Evolutionary conservation across 1,284 basidiomycete genomes (phyloP).

Genomic region (Coniophora puteana): DNA sequence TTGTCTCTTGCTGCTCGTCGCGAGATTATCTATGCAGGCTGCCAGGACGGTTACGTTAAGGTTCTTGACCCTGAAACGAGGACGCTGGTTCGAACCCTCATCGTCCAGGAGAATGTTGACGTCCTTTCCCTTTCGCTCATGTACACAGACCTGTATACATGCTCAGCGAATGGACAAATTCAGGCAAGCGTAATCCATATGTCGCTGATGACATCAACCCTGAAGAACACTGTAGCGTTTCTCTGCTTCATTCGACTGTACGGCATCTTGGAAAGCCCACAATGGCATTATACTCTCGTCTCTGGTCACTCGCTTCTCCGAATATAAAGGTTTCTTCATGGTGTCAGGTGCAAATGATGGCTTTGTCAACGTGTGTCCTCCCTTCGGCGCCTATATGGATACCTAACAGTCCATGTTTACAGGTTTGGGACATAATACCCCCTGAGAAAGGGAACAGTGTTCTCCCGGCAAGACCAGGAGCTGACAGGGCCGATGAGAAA

Average conservation of each 20-base stretch:
- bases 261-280: slow-evolving; percentile 78
- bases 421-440: slow-evolving; percentile 55
- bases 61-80: slow-evolving; percentile 91
- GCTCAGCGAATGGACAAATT: slow-evolving; percentile 79
- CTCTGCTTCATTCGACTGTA: slow-evolving; percentile 81
- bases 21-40: slow-evolving; percentile 86
- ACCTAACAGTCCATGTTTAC: neutral
- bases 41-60: slow-evolving; percentile 91
- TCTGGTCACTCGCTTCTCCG: slow-evolving; percentile 39
- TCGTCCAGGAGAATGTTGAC: slow-evolving; percentile 80
- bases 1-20: slow-evolving; percentile 76
- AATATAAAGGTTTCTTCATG: slow-evolving; percentile 40
- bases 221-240: slow-evolving; percentile 49
- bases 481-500: too few species aligned
- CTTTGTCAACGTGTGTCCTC: slow-evolving; percentile 62
- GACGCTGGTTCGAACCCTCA: slow-evolving; percentile 81
- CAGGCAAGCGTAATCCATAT: slow-evolving; percentile 43
- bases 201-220: slow-evolving; percentile 3
- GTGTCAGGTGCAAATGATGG: slow-evolving; percentile 86
- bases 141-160: slow-evolving; percentile 77
- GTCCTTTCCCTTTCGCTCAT: slow-evolving; percentile 78
- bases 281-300: slow-evolving; percentile 81
- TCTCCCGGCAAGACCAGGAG: too few species aligned
- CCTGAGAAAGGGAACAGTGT: slow-evolving; percentile 34
- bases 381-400: neutral